These are phyloP conservation scores for Teratosphaeria viscida DNA, from an alignment of 2,329 filamentous ascomycete genomes.

Conservation along the genomic window DNA sequence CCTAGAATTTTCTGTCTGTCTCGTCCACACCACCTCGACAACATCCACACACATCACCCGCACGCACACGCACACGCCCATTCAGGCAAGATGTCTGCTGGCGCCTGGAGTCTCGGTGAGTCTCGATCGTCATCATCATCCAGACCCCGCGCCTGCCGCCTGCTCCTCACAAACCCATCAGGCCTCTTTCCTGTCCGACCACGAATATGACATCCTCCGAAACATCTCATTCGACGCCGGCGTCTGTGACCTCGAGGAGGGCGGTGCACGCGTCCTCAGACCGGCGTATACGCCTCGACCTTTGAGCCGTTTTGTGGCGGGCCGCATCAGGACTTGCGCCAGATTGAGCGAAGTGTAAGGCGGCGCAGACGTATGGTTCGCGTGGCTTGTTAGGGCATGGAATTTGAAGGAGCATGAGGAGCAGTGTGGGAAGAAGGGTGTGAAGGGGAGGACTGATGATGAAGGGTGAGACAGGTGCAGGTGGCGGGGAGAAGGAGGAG, in stretches of 20 bases:
- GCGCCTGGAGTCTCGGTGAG: not conserved
- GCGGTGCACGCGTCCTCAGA: not conserved
- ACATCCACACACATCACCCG: not conserved
- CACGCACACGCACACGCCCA: not conserved
- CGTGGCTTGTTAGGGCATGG: slow-evolving; percentile 13
- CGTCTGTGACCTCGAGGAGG: not conserved
- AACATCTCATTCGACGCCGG: slow-evolving; percentile 1
- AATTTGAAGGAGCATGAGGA: slow-evolving; percentile 18
- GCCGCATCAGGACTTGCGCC: no score
- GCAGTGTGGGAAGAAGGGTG: not conserved
- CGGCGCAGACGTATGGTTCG: slow-evolving; percentile 13
- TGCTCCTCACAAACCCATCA: not conserved
- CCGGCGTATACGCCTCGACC: not conserved
- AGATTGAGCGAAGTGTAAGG: slow-evolving; percentile 7
- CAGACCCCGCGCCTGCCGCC: not conserved
- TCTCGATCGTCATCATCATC: not conserved
- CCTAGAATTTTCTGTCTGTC: not conserved
- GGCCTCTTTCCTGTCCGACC: slow-evolving; percentile 5
- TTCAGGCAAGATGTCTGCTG: not conserved
- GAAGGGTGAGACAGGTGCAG: not conserved
- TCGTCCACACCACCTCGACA: not conserved
- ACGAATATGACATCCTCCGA: slow-evolving; percentile 3
- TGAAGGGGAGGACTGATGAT: not conserved
- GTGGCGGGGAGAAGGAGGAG: not conserved
- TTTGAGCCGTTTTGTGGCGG: not conserved